Conservation (phyloP, 2,329 filamentous ascomycete species). For the Eurotiales sp. region DNA sequence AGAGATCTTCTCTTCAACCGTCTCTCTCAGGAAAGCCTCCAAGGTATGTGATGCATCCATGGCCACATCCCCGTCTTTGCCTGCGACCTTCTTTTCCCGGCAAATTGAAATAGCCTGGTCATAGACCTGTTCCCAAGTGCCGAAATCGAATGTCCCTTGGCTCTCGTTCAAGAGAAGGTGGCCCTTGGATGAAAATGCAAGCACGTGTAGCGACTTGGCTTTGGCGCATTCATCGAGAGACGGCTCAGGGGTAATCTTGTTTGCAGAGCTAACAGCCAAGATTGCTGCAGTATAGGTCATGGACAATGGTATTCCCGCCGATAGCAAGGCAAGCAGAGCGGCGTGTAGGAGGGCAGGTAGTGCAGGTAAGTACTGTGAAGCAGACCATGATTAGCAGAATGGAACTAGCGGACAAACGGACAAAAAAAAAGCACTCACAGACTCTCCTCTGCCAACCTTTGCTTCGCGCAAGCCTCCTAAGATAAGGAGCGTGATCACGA, state of each 20-base stretch:
- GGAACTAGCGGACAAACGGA: background rate
- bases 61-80: constrained; percentile 41
- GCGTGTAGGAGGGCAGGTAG: constrained; percentile 81
- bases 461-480: constrained; percentile 31
- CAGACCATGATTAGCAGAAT: constrained; percentile 17
- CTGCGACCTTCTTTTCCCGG: constrained; percentile 43
- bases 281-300: constrained; percentile 65
- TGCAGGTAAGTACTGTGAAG: constrained; percentile 69
- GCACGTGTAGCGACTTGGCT: constrained; percentile 72
- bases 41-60: constrained; percentile 47
- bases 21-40: constrained; percentile 59
- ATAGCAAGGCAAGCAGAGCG: constrained; percentile 71
- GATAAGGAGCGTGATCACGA: constrained; percentile 43
- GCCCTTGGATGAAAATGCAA: constrained; percentile 72
- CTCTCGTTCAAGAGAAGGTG: constrained; percentile 76
- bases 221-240: constrained; percentile 58
- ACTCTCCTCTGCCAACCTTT: constrained; percentile 33
- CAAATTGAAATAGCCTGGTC: constrained; percentile 65
- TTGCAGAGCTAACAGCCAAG: constrained; percentile 52
- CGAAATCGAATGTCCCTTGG: constrained; percentile 70
- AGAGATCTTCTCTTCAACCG: constrained; percentile 55
- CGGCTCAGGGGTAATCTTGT: constrained; percentile 56
- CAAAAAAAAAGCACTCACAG: constrained; percentile 25
- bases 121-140: constrained; percentile 70
- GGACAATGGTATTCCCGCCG: constrained; percentile 75